phyloP scores from a whole-genome alignment of 73 alveolate genomes.

The Breviolum minutum region DNA sequence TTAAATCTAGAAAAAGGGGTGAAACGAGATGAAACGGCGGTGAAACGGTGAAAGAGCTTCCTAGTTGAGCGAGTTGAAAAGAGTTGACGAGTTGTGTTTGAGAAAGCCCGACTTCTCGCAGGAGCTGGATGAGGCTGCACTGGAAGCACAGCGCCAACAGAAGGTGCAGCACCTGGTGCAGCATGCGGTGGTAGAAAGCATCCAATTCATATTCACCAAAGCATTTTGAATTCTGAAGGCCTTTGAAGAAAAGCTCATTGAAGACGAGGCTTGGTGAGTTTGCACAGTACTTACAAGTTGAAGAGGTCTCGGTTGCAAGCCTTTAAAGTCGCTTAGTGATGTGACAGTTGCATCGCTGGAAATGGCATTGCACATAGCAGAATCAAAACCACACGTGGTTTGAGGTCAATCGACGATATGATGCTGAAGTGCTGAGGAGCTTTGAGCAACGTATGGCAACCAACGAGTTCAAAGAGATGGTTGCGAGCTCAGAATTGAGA shows the following conservation, averaged over 20 bases:
- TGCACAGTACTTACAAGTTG: too few relatives aligned
- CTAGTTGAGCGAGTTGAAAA: neutral
- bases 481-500: neutral
- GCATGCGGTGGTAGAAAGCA: neutral
- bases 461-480: conserved; percentile 51
- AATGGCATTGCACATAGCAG: neutral
- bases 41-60: too few relatives aligned
- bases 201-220: neutral
- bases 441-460: conserved; percentile 56
- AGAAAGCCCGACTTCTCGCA: neutral
- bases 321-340: too few relatives aligned
- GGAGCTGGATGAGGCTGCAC: conserved; percentile 33
- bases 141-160: conserved; percentile 48
- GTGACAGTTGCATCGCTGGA: too few relatives aligned
- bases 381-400: neutral
- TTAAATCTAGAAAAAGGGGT: too few relatives aligned
- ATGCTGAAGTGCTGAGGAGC: conserved; percentile 57
- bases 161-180: neutral
- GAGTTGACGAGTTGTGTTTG: neutral
- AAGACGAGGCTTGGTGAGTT: conserved; percentile 41
- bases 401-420: conserved; percentile 81
- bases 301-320: too few relatives aligned
- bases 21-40: too few relatives aligned
- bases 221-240: neutral
- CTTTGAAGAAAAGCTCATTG: conserved; percentile 58